Percentiles rank a stretch among this genome's conserved stretches.
Conservation (phyloP, 768 basidiomycete genomes). For the Leccinellum albellum region DNA sequence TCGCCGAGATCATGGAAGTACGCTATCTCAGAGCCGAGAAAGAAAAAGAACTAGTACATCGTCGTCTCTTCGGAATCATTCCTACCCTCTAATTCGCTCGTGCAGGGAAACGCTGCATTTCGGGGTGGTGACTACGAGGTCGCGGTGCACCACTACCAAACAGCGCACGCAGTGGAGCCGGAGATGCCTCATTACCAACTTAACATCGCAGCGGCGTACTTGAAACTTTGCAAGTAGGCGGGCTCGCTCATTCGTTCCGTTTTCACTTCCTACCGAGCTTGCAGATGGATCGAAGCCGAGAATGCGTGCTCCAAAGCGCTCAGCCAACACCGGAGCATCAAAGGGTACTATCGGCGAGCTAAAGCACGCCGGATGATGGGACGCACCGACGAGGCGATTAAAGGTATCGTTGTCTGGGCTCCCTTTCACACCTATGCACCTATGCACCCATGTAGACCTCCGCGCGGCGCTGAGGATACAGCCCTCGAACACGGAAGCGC, state of each 20-base stretch:
- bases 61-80: background rate
- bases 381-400: constrained; percentile 52
- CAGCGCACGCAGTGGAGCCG: constrained; percentile 60
- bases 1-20: constrained; percentile 73
- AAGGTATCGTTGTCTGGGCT: constrained; percentile 37
- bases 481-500: constrained; percentile 60
- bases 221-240: constrained; percentile 66
- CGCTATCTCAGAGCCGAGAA: constrained; percentile 66
- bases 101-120: constrained; percentile 67
- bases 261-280: constrained; percentile 15
- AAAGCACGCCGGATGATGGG: constrained; percentile 62
- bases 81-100: background rate
- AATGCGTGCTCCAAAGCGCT: constrained; percentile 64
- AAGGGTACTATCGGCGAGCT: constrained; percentile 68
- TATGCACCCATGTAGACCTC: constrained; percentile 44
- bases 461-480: constrained; percentile 59
- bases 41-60: constrained; percentile 63
- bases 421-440: background rate
- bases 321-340: constrained; percentile 60
- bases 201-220: constrained; percentile 70
- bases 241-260: background rate
- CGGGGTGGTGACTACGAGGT: constrained; percentile 53
- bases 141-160: constrained; percentile 57
- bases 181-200: constrained; percentile 75
- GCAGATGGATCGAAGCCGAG: constrained; percentile 71